Percentiles rank a stretch among this genome's conserved stretches.
phyloP scores from a whole-genome alignment of 371 early-diverging fungal genomes.

The Vairimorpha apis region DNA sequence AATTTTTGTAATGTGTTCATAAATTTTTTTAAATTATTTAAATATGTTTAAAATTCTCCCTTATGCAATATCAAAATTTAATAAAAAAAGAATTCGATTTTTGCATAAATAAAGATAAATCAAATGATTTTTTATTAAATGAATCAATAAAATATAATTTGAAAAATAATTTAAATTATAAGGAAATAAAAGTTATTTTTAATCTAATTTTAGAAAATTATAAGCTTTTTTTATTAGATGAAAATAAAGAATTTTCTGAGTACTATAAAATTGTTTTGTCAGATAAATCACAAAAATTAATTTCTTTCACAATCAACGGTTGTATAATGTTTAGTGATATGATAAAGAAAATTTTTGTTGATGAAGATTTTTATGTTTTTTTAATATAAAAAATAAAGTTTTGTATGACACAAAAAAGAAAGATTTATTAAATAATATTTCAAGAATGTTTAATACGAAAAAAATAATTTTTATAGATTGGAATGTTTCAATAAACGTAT shows the following conservation, averaged over 20 bases:
- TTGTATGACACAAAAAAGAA: not conserved
- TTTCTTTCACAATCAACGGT: not conserved
- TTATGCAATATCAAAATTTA: not conserved
- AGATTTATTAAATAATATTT: not conserved
- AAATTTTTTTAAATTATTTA: not conserved
- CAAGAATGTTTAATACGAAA: not conserved
- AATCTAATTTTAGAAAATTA: not conserved
- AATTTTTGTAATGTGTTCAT: not conserved
- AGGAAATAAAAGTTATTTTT: not conserved
- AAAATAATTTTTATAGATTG: not conserved
- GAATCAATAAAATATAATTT: not conserved
- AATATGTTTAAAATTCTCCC: not conserved
- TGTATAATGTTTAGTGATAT: not conserved
- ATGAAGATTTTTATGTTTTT: not conserved
- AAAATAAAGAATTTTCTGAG: too few species aligned
- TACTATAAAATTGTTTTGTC: too few species aligned
- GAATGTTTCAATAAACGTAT: not conserved
- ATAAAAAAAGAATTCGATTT: not conserved
- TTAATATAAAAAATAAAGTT: constrained; percentile 5
- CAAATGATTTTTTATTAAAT: not conserved
- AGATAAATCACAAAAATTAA: too few species aligned
- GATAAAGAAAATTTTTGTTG: not conserved
- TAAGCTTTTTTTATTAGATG: not conserved
- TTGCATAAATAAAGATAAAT: not conserved
- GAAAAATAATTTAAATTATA: not conserved